Percentiles rank a stretch among this genome's conserved stretches.
Conservation (phyloP, 1,284 basidiomycete genomes). For the Pseudozyma sp. region DNA sequence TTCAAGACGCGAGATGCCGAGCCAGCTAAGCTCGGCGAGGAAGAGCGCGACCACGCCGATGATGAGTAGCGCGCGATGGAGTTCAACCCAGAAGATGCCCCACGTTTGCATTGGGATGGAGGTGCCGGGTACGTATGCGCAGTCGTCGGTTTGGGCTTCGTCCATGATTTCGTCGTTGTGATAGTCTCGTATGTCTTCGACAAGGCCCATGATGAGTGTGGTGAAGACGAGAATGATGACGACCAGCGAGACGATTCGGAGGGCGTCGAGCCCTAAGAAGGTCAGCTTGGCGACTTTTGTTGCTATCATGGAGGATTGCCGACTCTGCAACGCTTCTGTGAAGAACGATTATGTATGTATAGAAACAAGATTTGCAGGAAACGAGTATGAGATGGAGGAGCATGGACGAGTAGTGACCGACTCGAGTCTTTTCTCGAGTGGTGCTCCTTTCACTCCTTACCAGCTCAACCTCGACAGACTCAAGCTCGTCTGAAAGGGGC, state of each 20-base stretch:
- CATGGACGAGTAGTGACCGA: too few species aligned
- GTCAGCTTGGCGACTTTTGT: constrained; percentile 10
- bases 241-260: constrained; percentile 46
- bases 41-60: constrained; percentile 29
- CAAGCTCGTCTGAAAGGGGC: too few species aligned
- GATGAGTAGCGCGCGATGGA: constrained; percentile 47
- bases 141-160: constrained; percentile 29
- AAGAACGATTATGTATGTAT: too few species aligned
- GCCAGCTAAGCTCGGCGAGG: constrained; percentile 49
- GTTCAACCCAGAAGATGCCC: constrained; percentile 60
- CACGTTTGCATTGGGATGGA: constrained; percentile 56
- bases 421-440: too few species aligned
- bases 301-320: not conserved
- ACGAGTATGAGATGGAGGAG: too few species aligned
- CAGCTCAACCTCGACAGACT: too few species aligned
- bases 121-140: constrained; percentile 53
- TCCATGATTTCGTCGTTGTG: constrained; percentile 26
- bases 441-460: too few species aligned
- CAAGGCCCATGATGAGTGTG: constrained; percentile 42
- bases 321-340: not conserved
- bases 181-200: constrained; percentile 39
- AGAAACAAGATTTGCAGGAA: not conserved
- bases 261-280: constrained; percentile 48
- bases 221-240: constrained; percentile 42
- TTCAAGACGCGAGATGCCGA: constrained; percentile 21